Conservation (phyloP, 2,329 filamentous ascomycete species). For the Ilyonectria mors-panacis region DNA sequence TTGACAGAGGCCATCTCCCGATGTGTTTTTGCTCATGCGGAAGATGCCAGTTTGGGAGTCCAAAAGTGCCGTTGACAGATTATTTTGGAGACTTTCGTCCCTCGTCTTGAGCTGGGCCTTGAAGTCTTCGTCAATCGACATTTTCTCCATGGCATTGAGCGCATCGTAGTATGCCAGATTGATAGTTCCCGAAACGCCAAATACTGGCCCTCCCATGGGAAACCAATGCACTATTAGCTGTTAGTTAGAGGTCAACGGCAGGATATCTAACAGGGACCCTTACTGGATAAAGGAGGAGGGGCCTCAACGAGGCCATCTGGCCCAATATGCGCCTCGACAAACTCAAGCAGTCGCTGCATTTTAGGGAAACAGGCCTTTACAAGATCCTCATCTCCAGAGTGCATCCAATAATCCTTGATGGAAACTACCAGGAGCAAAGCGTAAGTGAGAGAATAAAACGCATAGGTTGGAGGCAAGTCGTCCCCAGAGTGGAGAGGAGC, state of each 20-base stretch:
- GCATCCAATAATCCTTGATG: constrained; percentile 12
- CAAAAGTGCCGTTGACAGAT: background rate
- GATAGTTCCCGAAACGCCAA: constrained; percentile 1
- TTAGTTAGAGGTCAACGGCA: background rate
- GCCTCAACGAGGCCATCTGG: background rate
- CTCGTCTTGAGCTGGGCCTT: background rate
- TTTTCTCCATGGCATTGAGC: background rate
- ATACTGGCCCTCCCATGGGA: constrained; percentile 10
- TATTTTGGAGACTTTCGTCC: background rate
- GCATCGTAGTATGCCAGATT: background rate
- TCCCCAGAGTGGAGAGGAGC: background rate
- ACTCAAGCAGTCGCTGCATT: background rate
- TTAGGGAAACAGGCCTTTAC: background rate
- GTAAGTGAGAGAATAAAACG: constrained; percentile 8
- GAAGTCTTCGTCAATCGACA: background rate
- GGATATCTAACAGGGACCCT: background rate
- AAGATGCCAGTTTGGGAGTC: background rate
- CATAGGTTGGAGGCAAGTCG: constrained; percentile 8
- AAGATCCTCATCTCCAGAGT: constrained; percentile 1
- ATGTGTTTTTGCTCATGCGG: background rate
- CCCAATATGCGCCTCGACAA: background rate
- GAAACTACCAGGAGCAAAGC: constrained; percentile 9
- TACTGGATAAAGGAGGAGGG: background rate
- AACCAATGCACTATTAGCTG: constrained; percentile 11
- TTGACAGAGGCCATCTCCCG: background rate